A percentile compares a stretch with the other conserved stretches of the same genome.
Evolutionary conservation across 768 basidiomycete genomes (phyloP).

Genomic region (Boletus insuetus): DNA sequence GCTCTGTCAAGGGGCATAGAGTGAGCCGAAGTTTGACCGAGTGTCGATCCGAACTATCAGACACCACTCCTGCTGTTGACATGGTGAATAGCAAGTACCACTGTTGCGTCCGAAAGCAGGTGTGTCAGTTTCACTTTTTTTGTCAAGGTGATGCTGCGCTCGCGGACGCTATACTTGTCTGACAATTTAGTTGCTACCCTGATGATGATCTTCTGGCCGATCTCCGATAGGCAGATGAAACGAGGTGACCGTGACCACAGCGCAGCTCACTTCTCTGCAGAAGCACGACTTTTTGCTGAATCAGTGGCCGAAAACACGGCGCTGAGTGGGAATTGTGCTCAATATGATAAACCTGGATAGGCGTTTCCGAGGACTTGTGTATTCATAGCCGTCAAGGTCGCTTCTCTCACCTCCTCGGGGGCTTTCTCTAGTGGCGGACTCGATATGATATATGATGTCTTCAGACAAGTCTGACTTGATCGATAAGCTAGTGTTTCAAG

Average conservation of each 20-base stretch:
- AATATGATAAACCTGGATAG: not conserved
- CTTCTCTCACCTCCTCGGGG: not conserved
- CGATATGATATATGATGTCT: no score
- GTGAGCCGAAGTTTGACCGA: no score
- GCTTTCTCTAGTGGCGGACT: not conserved
- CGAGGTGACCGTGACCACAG: not conserved
- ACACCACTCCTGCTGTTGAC: no score
- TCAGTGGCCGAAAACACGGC: not conserved
- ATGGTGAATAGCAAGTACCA: no score
- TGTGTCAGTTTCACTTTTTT: not conserved
- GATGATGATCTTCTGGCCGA: not conserved
- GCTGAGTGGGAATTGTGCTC: not conserved
- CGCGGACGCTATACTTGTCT: not conserved
- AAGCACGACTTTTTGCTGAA: not conserved
- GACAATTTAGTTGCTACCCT: not conserved
- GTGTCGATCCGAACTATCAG: no score
- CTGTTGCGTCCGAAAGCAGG: not conserved
- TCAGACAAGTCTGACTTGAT: no score
- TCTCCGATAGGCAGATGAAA: slow-evolving; percentile 1
- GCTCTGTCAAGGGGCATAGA: no score
- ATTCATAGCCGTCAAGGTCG: not conserved
- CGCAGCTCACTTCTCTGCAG: not conserved
- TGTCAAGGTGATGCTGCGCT: not conserved
- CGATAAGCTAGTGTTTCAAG: not conserved
- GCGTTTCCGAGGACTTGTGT: slow-evolving; percentile 1